Evolutionary conservation across 2,329 filamentous ascomycete genomes (phyloP), one percentile per base, ranked within the genome.

Genomic region (Tolypocladium amazonense): DNA sequence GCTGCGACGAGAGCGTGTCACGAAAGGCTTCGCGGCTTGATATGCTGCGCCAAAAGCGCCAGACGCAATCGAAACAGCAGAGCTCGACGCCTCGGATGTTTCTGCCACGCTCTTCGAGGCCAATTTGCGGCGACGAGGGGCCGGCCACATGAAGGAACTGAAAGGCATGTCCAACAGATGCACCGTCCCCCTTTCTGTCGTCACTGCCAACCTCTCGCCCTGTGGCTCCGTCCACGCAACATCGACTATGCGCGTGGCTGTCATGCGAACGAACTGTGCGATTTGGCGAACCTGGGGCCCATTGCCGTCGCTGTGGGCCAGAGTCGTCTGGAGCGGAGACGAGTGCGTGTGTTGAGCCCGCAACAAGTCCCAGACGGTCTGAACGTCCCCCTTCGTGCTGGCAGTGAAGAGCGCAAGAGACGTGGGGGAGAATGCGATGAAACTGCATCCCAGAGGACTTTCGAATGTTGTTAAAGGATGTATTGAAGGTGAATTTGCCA

Each of bases 121-220:
- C 57, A 73, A 76, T 62, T 72, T 73, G 61, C 80, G 77, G 58
- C 81, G 79, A 45, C 83, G 81, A 50, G 85, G 87, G 30, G 92
- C 90, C 47, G 92, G 92, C 92, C 92, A 96, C 65, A 89, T 86
- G 66, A 92, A 93, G 5, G 90, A 90, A 63, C 85, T 89, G 54
- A 85, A 81, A 11, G 92, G 91, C 73, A 97, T 84, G 65, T 96
- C 90, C 64, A 96, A 87, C 52, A 97, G 83, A 74, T 99, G 94
- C 14, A 97, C 87, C 11, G 94, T 99, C n/a, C 93, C 92, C 66
- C 92, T 89, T 68, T 96, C 91, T 0, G 94, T 97, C 33, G 97
- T 86, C 75, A 99, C 87, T 1, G 92, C 93, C 45, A 95, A 77
- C 61, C 89, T 87, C 69, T 96, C 90, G 27, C 90, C 90, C 59